Conservation (phyloP, 2,329 filamentous ascomycete species). For the Ceratocystis lukuohia region DNA sequence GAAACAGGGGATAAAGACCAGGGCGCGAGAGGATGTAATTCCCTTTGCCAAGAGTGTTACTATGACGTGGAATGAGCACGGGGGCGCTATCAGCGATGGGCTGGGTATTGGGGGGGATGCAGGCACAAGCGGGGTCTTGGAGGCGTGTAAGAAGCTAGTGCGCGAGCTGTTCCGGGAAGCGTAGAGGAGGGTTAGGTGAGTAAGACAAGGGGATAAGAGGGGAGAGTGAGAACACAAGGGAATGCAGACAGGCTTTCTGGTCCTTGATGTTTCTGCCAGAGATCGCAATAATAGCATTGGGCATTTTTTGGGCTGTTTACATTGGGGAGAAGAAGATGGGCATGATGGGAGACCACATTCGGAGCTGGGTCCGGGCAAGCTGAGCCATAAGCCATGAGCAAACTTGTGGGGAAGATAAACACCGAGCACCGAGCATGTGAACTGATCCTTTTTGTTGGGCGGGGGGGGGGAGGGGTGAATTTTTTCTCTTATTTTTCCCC, state of each 20-base stretch:
- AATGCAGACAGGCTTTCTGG: not conserved
- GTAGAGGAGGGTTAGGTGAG: not conserved
- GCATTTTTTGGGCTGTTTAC: too few relatives aligned
- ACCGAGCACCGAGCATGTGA: not conserved
- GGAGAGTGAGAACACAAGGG: not conserved
- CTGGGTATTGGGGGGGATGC: not conserved
- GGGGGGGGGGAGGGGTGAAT: not conserved
- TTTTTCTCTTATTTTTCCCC: not conserved
- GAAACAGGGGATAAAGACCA: not conserved
- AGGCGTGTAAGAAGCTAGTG: constrained; percentile 10
- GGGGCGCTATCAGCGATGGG: not conserved
- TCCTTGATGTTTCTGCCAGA: too few relatives aligned
- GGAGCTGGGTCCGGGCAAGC: too few relatives aligned
- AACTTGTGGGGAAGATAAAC: not conserved
- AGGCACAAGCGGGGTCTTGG: not conserved
- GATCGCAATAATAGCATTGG: too few relatives aligned
- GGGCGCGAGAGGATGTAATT: not conserved
- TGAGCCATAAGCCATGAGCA: not conserved
- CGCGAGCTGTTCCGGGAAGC: not conserved
- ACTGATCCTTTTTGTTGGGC: too few relatives aligned
- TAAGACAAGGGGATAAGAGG: not conserved
- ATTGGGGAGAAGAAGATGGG: too few relatives aligned
- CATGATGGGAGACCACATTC: not conserved
- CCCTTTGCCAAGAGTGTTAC: not conserved
- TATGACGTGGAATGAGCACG: not conserved